Evolutionary conservation across 306 rosid genomes (phyloP).

Genomic region (Neltuma alba): DNA sequence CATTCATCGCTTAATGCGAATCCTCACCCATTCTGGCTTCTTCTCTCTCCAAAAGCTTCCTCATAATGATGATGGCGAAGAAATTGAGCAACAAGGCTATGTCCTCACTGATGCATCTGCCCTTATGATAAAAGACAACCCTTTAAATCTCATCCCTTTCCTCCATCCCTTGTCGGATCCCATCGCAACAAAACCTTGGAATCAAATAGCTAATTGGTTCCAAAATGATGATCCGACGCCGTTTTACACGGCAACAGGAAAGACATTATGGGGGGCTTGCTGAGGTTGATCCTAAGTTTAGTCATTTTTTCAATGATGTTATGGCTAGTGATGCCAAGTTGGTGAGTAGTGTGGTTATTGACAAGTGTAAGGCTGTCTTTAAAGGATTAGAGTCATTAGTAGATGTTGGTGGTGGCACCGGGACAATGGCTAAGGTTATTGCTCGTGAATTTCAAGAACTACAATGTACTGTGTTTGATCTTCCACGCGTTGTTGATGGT

Average conservation of each 20-base stretch:
- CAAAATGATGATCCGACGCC: slow-evolving; percentile 43
- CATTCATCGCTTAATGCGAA: slow-evolving; percentile 47
- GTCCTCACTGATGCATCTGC: slow-evolving; percentile 38
- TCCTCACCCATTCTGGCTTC: slow-evolving; percentile 30
- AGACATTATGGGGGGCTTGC: slow-evolving; percentile 23
- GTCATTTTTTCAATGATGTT: slow-evolving; percentile 23
- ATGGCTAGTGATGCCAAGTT: slow-evolving; percentile 53
- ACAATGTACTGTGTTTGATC: slow-evolving; percentile 55
- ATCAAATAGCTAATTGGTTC: slow-evolving; percentile 43
- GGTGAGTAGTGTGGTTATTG: slow-evolving; percentile 39
- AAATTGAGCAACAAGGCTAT: too few species aligned
- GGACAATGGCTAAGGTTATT: slow-evolving; percentile 53
- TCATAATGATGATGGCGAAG: too few species aligned
- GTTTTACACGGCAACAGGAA: slow-evolving; percentile 46
- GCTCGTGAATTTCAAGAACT: slow-evolving; percentile 45
- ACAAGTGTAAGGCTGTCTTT: slow-evolving; percentile 43
- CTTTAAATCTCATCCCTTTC: slow-evolving; percentile 28
- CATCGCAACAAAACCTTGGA: slow-evolving; percentile 14
- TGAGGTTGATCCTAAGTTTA: too few species aligned
- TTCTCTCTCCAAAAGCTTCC: slow-evolving; percentile 19
- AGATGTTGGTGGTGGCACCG: slow-evolving; percentile 64
- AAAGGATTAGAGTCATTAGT: slow-evolving; percentile 47
- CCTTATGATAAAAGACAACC: slow-evolving; percentile 41
- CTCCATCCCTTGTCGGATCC: slow-evolving; percentile 31
- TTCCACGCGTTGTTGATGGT: slow-evolving; percentile 52